Evolutionary conservation across 2,329 filamentous ascomycete species (phyloP), one percentile per base, ranked within the genome.

Genomic region (Tolypocladium guangdongense): DNA sequence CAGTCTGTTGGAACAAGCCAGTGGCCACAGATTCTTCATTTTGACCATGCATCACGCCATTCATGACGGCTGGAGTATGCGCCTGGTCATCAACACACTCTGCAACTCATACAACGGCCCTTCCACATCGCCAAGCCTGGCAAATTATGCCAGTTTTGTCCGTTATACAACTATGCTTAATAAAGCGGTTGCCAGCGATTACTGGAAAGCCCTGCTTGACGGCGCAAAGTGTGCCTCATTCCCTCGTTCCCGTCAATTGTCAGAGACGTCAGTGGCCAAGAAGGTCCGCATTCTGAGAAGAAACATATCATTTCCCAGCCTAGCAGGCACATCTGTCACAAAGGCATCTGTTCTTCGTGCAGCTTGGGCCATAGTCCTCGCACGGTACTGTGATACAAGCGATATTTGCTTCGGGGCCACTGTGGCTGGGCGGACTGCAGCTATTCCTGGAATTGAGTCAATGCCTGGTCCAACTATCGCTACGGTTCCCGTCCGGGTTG

Each of bases 341-440:
- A 55, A 54, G 1, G 56, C 61, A 11, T 57, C 58, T 1, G 24
- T 63, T 10, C 46, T 66, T 10, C 59, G 60, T 7, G 63, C 63
- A 0, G 65, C 65, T 1, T 68, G 65, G 64, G 64, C 62, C 1
- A 20, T 67, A 12, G 45, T 60, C 7, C 51, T 60, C 4, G 46
- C 56, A 3, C 53, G 54, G 1, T 56, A 62, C 22, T 57, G 58
- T 11, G 57, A 54, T 6, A 52, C 55, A 3, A 49, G 55, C 7
- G 60, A 62, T 18, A 50, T 66, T 2, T 49, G 60, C 5, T 68
- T 65, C 45, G 65, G 65, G 1, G 36, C 54, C 1, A 57, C 56
- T 1, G 38, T 64, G 3, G 61, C 59, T 1, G 65, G 64, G 2
- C 57, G 64, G 2, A 55, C 61, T 14, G 57, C 59, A 0, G 50